Evolutionary conservation across 116 monocot species (phyloP).

Genomic region (Iris pallida): DNA sequence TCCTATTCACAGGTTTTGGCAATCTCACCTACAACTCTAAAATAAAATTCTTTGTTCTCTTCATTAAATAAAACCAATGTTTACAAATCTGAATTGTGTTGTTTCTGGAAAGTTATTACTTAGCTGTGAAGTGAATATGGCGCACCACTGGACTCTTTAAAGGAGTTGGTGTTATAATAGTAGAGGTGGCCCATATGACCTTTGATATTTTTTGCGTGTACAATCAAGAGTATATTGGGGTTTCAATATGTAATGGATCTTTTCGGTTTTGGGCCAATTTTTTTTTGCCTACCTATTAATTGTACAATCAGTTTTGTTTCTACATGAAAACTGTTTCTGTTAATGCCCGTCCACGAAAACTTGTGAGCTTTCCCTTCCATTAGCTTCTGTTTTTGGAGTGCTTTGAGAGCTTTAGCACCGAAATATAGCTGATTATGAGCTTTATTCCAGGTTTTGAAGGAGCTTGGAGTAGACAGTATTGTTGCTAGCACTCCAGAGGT

Average conservation of each 20-base stretch:
- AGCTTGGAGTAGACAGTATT: slow-evolving; percentile 51
- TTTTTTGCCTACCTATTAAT: background rate
- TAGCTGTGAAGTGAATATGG: too few relatives aligned
- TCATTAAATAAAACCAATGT: too few relatives aligned
- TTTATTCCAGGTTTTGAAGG: slow-evolving; percentile 73
- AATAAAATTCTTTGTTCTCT: too few relatives aligned
- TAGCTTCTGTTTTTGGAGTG: slow-evolving; percentile 1
- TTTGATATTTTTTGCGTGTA: too few relatives aligned
- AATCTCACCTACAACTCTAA: too few relatives aligned
- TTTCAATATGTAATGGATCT: background rate
- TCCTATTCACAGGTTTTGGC: too few relatives aligned
- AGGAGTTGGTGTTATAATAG: too few relatives aligned
- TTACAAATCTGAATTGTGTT: too few relatives aligned
- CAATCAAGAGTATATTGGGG: background rate
- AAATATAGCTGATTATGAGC: background rate
- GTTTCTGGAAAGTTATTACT: too few relatives aligned
- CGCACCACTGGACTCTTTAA: too few relatives aligned
- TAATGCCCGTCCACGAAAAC: slow-evolving; percentile 81
- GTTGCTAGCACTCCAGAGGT: slow-evolving; percentile 32
- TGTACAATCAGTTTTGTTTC: background rate
- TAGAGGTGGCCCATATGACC: too few relatives aligned
- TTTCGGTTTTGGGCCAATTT: background rate
- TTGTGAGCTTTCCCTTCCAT: slow-evolving; percentile 30
- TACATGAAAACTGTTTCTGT: slow-evolving; percentile 76
- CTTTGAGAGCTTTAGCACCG: background rate